Evolutionary conservation across 2,329 filamentous ascomycete species (phyloP), one percentile per base, ranked within the genome.

Genomic region (Neospermospora avenae): DNA sequence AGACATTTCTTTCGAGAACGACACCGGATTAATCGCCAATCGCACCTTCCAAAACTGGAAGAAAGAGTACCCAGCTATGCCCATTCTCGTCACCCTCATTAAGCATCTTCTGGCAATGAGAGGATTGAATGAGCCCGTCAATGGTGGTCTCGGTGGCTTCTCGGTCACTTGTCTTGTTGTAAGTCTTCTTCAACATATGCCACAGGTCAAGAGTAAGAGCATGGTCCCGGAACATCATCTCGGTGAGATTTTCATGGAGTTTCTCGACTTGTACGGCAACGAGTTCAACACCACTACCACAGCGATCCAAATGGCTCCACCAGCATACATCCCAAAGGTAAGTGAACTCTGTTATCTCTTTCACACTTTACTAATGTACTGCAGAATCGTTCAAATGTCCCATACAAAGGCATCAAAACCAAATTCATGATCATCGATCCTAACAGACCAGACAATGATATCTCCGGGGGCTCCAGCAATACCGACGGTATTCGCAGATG

Each of bases 71-170:
- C 93, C 93, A 0, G 85, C 86, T 8, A 93, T 98, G 90, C 89
- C 91, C 0, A 84, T 90, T 42, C 78, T 99, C 24, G 91, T 96
- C 39, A 88, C 91, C 0, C 73, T 98, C 25, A 83, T 99, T 75
- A 99, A 99, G 77, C 95, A 99, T 67, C 93, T 96, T 61, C 78
- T 99, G 25, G 81, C 89, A 39, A 96, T 99, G 85, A 86, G 92
- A 63, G 90, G 88, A 0, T 79, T 97, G 55, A 97, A 97, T 68
- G 95, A 99, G 74, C 93, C 96, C 3, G 89, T 90, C 42, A 90
- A 86, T 62, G 95, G 95, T 58, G 95, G 95, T 2, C 85, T 99
- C 55, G 95, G 95, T 57, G 95, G 95, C 2, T 98, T 97, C 72
- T 91, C 92, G 1, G 89, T 96, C 65, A 97, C 93, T 58, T 99